Conservation (phyloP, 2,329 filamentous ascomycete species). For the Fusarium sp. region DNA sequence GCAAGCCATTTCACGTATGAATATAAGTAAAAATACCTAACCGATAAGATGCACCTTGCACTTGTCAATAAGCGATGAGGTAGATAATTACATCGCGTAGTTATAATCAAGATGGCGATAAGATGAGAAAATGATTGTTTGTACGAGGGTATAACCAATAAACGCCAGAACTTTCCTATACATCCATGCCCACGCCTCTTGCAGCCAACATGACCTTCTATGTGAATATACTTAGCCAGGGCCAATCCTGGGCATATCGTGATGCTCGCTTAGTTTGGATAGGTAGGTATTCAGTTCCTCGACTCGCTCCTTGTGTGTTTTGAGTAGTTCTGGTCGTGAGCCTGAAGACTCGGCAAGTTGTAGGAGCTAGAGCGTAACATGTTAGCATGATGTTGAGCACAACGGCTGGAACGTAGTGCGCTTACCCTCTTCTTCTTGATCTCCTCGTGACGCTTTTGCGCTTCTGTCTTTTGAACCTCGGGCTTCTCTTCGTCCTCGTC, state of each 20-base stretch:
- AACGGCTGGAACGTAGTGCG: constrained; percentile 34
- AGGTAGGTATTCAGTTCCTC: constrained; percentile 96
- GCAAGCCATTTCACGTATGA: background rate
- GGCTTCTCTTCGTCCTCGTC: constrained; percentile 46
- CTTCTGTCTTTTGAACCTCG: constrained; percentile 78
- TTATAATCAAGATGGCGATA: background rate
- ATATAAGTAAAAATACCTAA: background rate
- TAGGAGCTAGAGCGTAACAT: constrained; percentile 70
- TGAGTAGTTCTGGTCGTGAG: constrained; percentile 80
- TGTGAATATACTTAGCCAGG: constrained; percentile 60
- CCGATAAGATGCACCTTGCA: background rate
- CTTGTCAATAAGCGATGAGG: background rate
- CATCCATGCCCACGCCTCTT: background rate
- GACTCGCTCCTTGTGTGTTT: constrained; percentile 96
- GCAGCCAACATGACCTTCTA: background rate
- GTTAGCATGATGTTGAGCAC: constrained; percentile 14
- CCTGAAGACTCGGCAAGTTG: constrained; percentile 76
- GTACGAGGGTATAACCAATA: constrained; percentile 43
- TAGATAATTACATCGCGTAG: no score
- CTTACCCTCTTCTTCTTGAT: constrained; percentile 81
- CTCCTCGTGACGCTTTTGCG: constrained; percentile 86
- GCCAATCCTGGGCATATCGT: constrained; percentile 87
- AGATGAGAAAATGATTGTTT: background rate
- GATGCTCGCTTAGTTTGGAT: constrained; percentile 92
- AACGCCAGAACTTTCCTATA: constrained; percentile 46